Conservation (phyloP, 352 stramenopile genomes). For the Poterioochromonas sp. region DNA sequence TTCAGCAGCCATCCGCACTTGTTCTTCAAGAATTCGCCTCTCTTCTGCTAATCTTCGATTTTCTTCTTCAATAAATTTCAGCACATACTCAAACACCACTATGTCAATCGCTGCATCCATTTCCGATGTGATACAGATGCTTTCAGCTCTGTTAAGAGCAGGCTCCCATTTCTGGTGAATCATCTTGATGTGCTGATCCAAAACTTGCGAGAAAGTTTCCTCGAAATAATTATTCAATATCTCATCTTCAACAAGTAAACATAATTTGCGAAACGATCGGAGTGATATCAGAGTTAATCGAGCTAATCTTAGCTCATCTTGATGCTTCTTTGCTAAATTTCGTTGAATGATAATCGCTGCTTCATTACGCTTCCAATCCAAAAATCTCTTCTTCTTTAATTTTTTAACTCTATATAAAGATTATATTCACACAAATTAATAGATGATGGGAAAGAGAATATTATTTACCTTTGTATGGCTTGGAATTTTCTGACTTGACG, state of each 20-base stretch:
- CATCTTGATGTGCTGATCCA: not conserved
- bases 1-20: not conserved
- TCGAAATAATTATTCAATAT: not conserved
- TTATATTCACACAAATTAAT: no score
- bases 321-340: not conserved
- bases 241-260: not conserved
- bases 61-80: slow-evolving; percentile 14
- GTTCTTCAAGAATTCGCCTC: not conserved
- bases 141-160: not conserved
- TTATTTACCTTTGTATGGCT: slow-evolving; percentile 1
- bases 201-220: not conserved
- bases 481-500: not conserved
- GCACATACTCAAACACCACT: not conserved
- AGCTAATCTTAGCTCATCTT: not conserved
- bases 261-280: not conserved
- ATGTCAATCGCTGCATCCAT: no score
- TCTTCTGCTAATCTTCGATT: not conserved
- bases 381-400: not conserved
- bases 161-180: not conserved
- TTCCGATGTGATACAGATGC: not conserved
- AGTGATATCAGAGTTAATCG: not conserved
- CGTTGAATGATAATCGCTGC: slow-evolving; percentile 18
- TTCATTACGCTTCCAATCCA: not conserved
- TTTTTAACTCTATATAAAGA: not conserved
- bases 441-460: no score